These are phyloP conservation scores for Clathrospora elynae DNA, from an alignment of 2,329 filamentous ascomycete species.

Conservation along the genomic window DNA sequence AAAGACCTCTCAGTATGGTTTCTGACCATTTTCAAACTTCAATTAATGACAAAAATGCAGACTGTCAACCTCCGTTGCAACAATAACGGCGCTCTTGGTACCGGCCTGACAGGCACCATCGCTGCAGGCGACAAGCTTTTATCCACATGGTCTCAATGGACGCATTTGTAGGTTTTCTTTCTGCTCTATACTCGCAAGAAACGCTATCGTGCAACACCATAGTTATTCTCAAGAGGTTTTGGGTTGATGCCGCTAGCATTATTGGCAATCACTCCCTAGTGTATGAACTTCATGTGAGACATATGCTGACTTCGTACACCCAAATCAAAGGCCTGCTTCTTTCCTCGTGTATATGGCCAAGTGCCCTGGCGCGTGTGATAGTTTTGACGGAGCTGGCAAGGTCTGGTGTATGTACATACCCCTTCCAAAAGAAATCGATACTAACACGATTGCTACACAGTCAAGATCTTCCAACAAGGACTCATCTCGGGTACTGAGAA, in stretches of 20 bases:
- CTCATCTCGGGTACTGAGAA: constrained; percentile 54
- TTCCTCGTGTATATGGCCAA: constrained; percentile 61
- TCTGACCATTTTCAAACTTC: background rate
- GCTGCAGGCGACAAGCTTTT: constrained; percentile 56
- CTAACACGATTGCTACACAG: constrained; percentile 4
- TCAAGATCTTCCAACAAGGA: constrained; percentile 64
- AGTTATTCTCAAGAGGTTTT: no score
- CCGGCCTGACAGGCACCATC: constrained; percentile 51
- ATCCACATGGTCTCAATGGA: constrained; percentile 62
- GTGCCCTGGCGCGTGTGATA: constrained; percentile 54
- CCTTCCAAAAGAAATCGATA: constrained; percentile 22
- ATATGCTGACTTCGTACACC: no score
- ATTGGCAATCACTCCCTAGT: no score
- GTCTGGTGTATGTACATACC: constrained; percentile 49
- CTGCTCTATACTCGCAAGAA: no score
- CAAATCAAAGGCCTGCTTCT: constrained; percentile 60
- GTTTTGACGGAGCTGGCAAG: constrained; percentile 57
- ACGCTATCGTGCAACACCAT: no score
- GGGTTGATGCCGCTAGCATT: no score
- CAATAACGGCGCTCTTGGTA: constrained; percentile 35
- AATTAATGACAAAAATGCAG: constrained; percentile 16
- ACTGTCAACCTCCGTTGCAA: constrained; percentile 42
- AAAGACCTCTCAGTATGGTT: constrained; percentile 31
- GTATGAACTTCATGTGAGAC: no score
- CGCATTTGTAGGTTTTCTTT: no score